These are phyloP conservation scores for Alloascoidea africana DNA, from an alignment of 805 yeast species.

Conservation along the genomic window DNA sequence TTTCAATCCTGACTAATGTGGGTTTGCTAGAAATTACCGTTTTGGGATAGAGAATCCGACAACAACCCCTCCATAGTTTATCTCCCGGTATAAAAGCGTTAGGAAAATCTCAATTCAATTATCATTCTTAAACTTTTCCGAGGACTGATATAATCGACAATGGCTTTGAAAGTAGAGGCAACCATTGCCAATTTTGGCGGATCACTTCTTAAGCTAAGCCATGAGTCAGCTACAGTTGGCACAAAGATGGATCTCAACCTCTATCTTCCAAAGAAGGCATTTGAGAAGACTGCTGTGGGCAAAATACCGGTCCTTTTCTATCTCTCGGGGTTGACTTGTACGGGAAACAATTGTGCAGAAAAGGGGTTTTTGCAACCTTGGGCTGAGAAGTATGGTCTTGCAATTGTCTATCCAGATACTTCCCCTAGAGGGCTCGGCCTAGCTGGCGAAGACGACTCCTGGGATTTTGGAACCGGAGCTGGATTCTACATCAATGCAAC, in stretches of 20 bases:
- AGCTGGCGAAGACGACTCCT: conserved; percentile 69
- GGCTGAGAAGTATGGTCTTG: conserved; percentile 73
- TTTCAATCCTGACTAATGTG: no score
- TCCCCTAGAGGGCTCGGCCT: conserved; percentile 80
- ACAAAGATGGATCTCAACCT: conserved; percentile 77
- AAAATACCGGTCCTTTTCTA: conserved; percentile 62
- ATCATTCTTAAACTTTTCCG: conserved; percentile 1
- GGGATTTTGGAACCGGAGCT: conserved; percentile 92
- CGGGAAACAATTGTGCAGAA: conserved; percentile 87
- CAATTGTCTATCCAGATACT: conserved; percentile 89
- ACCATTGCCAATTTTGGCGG: conserved; percentile 62
- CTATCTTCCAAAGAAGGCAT: conserved; percentile 51
- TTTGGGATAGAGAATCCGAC: no score
- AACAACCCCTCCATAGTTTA: no score
- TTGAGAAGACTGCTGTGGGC: conserved; percentile 10
- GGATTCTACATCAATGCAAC: conserved; percentile 89
- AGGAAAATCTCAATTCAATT: no score
- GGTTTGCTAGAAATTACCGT: no score
- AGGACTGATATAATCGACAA: conserved; percentile 8
- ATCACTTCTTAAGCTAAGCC: conserved; percentile 56
- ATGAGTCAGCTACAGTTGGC: conserved; percentile 46
- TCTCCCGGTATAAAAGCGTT: no score
- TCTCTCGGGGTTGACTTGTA: conserved; percentile 83
- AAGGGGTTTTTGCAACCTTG: conserved; percentile 79
- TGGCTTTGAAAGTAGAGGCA: conserved; percentile 36